These are phyloP conservation scores for Leccinum uliginosum DNA, from an alignment of 768 basidiomycete species.

Conservation along the genomic window DNA sequence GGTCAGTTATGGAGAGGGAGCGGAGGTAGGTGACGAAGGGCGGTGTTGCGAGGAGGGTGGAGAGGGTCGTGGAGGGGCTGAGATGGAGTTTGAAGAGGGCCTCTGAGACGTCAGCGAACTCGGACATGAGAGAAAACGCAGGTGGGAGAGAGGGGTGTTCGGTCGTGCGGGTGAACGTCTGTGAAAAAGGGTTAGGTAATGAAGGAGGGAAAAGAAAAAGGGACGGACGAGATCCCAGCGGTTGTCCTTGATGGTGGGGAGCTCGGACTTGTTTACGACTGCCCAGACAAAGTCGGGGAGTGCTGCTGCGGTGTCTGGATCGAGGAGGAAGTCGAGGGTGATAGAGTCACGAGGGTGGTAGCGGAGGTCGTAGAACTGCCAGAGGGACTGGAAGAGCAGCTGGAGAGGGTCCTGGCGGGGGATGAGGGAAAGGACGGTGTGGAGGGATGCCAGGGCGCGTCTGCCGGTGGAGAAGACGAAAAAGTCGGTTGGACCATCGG, in stretches of 20 bases:
- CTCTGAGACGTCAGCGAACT: conserved; percentile 84
- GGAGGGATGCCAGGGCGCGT: conserved; percentile 69
- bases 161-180: conserved; percentile 81
- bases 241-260: conserved; percentile 59
- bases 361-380: conserved; percentile 71
- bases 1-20: conserved; percentile 86
- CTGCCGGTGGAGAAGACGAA: conserved; percentile 87
- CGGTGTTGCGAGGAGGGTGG: conserved; percentile 58
- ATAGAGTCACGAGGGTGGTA: conserved; percentile 66
- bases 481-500: conserved; percentile 75
- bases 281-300: conserved; percentile 79
- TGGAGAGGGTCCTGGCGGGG: conserved; percentile 85
- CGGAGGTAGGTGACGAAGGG: conserved; percentile 73
- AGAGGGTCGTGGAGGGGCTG: conserved; percentile 43
- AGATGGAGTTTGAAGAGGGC: conserved; percentile 54
- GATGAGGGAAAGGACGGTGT: conserved; percentile 70
- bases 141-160: conserved; percentile 62
- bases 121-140: conserved; percentile 73
- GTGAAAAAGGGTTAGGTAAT: conserved; percentile 4
- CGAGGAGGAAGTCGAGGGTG: conserved; percentile 75
- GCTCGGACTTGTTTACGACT: conserved; percentile 74
- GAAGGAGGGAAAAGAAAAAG: not conserved
- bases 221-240: conserved; percentile 86
- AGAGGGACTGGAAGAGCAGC: conserved; percentile 52
- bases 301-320: conserved; percentile 32